Evolutionary conservation across 208 protist species (phyloP).

Genomic region (Wallacemonas sp.): DNA sequence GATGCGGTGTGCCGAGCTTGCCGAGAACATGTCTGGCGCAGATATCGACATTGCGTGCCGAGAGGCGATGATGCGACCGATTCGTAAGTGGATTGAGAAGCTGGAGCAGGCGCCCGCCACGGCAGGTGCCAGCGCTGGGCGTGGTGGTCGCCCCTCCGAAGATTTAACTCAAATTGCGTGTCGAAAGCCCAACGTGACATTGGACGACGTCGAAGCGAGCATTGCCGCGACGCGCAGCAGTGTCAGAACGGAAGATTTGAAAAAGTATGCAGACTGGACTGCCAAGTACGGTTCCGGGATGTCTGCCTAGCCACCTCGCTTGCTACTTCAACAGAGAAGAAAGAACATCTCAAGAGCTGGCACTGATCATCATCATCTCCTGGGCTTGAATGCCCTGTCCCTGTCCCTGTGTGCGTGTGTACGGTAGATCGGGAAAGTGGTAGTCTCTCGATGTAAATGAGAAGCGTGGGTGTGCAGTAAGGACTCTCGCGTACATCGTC

Average conservation of each 20-base stretch:
- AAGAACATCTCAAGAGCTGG: too few relatives aligned
- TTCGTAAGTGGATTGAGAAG: conserved; percentile 85
- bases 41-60: conserved; percentile 92
- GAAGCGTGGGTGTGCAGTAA: too few relatives aligned
- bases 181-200: conserved; percentile 46
- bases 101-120: too few relatives aligned
- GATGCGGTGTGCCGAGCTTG: conserved; percentile 55
- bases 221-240: conserved; percentile 80
- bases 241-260: conserved; percentile 60
- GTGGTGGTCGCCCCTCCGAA: conserved; percentile 3
- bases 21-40: conserved; percentile 87
- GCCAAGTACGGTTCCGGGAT: conserved; percentile 77
- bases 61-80: conserved; percentile 91
- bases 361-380: too few relatives aligned
- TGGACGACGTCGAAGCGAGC: conserved; percentile 81
- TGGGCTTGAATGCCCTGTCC: too few relatives aligned
- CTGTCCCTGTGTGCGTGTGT: not conserved
- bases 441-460: too few relatives aligned
- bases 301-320: conserved; percentile 56
- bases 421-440: too few relatives aligned
- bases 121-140: too few relatives aligned
- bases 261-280: conserved; percentile 71
- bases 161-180: conserved; percentile 30
- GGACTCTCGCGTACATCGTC: too few relatives aligned
- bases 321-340: too few relatives aligned